Base-by-base conservation (phyloP, 2,329 filamentous ascomycete genomes). In the Neocatenulostroma microsporum region DNA sequence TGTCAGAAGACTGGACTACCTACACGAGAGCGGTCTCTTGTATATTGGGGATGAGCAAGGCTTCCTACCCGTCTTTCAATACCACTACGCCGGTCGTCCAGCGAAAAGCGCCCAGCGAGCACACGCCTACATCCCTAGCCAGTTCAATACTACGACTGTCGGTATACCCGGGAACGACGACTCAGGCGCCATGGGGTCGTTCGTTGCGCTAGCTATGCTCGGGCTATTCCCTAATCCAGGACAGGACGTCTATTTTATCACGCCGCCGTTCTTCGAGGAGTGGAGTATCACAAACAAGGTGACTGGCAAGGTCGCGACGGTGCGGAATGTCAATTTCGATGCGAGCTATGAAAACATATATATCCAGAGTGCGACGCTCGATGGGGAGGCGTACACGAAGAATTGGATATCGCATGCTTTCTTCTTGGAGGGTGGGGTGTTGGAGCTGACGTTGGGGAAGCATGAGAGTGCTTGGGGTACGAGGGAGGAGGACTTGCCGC, bases 81-180 rank as follows among this genome's bases (percentile, higher is more conserved):
- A 67, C 30, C 52, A 69, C 40, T 68, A 66, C 40, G 65, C 62
- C 2, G 66, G 66, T 0, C 51, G 64, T 0, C 66, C 66, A 1
- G 66, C 40, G 0, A 55, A 66, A 15, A 64, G 58, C 5, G 61
- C 65, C 0, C 47, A 60, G 31, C 54, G 66, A 6, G 60, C 54
- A 4, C 64, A 67, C 47, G 56, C 47, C 37, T 69, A 69, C 48
- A 65, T 69, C 3, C 66, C 66, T 1, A 58, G 55, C 2, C 54
- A 56, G 32, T 69, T 69, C 56, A 64, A 66, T 41, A 50, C 54
- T n/a, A 62, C 60, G 0, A 40, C 56, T 2, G 46, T 39, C 13
- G 66, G 66, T 1, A 58, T 69, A n/a, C 34, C 66, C 0, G 66
- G 66, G 2, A 69, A 69, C 40, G 66, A 69, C 41, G 66, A 69